Conservation (phyloP, 2,329 filamentous ascomycete species). For the Phialophora chinensis region DNA sequence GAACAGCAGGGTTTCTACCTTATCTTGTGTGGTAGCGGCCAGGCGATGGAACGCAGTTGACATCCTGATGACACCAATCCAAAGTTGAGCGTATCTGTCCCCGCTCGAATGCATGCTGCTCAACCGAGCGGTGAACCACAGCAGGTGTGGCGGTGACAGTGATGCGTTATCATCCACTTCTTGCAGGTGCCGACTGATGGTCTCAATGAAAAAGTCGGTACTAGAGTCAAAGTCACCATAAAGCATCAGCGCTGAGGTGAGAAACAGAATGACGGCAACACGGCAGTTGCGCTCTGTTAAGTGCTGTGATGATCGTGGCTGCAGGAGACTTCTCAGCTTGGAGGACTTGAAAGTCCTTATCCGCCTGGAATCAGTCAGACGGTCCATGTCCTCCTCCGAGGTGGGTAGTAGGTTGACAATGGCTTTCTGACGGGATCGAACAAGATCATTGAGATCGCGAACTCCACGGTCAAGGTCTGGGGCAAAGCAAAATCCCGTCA, state of each 20-base stretch:
- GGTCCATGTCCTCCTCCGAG: slow-evolving; percentile 19
- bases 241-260: slow-evolving; percentile 13
- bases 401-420: slow-evolving; percentile 13
- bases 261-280: slow-evolving; percentile 15
- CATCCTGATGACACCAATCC: slow-evolving; percentile 11
- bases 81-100: slow-evolving; percentile 12
- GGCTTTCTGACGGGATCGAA: slow-evolving; percentile 17
- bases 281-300: slow-evolving; percentile 14
- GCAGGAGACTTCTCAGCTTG: slow-evolving; percentile 6
- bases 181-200: slow-evolving; percentile 10
- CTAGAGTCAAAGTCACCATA: slow-evolving; percentile 17
- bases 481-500: slow-evolving; percentile 11
- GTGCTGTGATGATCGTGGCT: slow-evolving; percentile 1
- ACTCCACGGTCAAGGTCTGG: slow-evolving; percentile 3
- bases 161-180: slow-evolving; percentile 7
- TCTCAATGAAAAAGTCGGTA: slow-evolving; percentile 15
- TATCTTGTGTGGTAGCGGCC: neutral
- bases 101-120: slow-evolving; percentile 1
- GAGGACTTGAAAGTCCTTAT: slow-evolving; percentile 10
- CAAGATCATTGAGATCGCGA: slow-evolving; percentile 10
- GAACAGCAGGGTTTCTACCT: slow-evolving; percentile 8
- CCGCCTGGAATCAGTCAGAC: slow-evolving; percentile 8
- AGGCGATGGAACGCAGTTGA: slow-evolving; percentile 15
- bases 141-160: slow-evolving; percentile 12
- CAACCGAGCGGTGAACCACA: slow-evolving; percentile 14